These are phyloP conservation scores for Passiflora organensis DNA, from an alignment of 345 rosid species.

Conservation along the genomic window DNA sequence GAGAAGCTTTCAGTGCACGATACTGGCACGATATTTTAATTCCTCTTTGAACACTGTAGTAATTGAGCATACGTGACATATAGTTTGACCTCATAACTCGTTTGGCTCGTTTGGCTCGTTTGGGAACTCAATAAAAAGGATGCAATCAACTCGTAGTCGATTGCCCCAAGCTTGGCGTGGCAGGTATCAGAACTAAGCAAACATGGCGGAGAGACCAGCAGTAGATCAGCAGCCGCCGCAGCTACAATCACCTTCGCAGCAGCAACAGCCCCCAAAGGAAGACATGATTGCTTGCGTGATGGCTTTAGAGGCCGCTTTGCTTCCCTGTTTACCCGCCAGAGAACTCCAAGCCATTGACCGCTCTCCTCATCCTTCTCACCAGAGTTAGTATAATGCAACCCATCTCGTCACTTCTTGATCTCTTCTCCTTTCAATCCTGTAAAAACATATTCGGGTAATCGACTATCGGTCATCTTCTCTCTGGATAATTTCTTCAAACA, in stretches of 20 bases:
- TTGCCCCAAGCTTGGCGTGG: too few species aligned
- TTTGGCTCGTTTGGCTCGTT: too few species aligned
- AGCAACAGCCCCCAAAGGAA: conserved; percentile 33
- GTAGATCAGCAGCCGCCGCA: conserved; percentile 14
- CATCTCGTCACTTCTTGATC: background rate
- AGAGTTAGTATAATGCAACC: conserved; percentile 42
- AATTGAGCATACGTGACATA: too few species aligned
- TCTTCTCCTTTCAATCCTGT: background rate
- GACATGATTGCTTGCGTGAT: conserved; percentile 72
- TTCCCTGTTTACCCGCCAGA: conserved; percentile 95
- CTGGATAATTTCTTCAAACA: background rate
- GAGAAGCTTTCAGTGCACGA: conserved; percentile 7
- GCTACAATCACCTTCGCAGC: conserved; percentile 19
- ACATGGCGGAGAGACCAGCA: conserved; percentile 17
- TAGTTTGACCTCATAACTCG: too few species aligned
- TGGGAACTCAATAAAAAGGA: too few species aligned
- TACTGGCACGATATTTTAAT: background rate
- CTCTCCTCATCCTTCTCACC: conserved; percentile 95
- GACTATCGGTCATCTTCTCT: background rate
- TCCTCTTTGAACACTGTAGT: too few species aligned
- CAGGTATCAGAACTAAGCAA: too few species aligned
- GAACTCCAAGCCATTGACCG: conserved; percentile 98
- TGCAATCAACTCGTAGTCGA: too few species aligned
- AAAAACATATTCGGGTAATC: background rate
- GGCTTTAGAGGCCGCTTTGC: conserved; percentile 77